phyloP scores from a whole-genome alignment of 257 asterid species.

The Leonotis leonurus region DNA sequence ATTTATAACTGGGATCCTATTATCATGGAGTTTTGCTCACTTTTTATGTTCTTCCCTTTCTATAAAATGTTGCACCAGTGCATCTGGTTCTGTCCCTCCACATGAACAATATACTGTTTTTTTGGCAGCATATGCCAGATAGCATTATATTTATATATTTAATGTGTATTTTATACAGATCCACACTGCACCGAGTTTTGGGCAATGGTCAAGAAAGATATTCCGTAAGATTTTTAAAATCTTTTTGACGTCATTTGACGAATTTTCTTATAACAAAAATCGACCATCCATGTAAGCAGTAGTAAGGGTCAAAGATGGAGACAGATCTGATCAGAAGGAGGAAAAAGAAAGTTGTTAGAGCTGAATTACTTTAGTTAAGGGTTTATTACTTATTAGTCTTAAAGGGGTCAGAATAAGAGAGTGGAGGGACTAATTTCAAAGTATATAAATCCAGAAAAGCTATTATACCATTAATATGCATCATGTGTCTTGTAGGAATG shows the following conservation, averaged over 20 bases:
- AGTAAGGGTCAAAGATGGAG: too few species aligned
- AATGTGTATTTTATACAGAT: conserved; percentile 34
- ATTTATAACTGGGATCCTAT: too few species aligned
- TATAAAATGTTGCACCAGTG: background rate
- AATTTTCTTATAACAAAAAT: background rate
- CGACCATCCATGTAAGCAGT: too few species aligned
- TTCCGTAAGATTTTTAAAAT: conserved; percentile 51
- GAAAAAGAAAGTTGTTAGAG: too few species aligned
- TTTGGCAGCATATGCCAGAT: background rate
- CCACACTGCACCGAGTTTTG: conserved; percentile 87
- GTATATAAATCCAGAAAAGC: too few species aligned
- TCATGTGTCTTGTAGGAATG: too few species aligned
- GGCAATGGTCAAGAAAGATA: conserved; percentile 74
- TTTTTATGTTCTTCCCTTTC: background rate
- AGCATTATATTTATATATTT: background rate
- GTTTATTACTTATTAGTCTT: too few species aligned
- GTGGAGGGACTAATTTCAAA: too few species aligned
- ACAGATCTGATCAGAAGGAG: too few species aligned
- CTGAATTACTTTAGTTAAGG: too few species aligned
- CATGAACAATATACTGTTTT: background rate
- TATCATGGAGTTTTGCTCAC: background rate
- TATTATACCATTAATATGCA: background rate
- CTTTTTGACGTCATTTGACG: background rate
- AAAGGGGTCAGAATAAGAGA: too few species aligned
- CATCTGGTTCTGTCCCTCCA: background rate